These are phyloP conservation scores for Buddleja alternifolia DNA, from an alignment of 257 asterid species.

Conservation along the genomic window DNA sequence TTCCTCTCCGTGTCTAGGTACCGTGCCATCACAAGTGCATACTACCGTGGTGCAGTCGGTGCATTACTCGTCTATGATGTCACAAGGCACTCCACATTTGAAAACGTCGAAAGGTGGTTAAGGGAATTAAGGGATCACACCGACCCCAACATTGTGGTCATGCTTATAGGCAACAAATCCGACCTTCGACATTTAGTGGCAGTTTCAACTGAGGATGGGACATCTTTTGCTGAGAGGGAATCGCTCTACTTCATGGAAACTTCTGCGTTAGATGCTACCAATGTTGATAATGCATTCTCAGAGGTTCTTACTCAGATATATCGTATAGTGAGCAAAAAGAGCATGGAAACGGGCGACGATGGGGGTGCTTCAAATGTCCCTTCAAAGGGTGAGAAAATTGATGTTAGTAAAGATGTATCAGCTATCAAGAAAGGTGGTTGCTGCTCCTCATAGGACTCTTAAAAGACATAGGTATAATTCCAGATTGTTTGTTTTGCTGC, in stretches of 20 bases:
- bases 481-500: conserved; percentile 3
- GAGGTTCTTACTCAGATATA: conserved; percentile 80
- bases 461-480: background rate
- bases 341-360: conserved; percentile 65
- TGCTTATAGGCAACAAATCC: conserved; percentile 88
- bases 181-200: conserved; percentile 88
- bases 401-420: conserved; percentile 70
- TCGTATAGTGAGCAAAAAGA: conserved; percentile 69
- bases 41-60: conserved; percentile 89
- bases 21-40: conserved; percentile 90
- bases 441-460: conserved; percentile 56
- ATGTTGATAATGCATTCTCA: conserved; percentile 73
- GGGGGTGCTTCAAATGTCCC: conserved; percentile 52
- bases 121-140: conserved; percentile 80
- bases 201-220: conserved; percentile 72
- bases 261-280: conserved; percentile 78
- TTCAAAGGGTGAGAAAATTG: conserved; percentile 75
- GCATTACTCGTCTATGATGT: conserved; percentile 86
- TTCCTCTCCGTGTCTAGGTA: conserved; percentile 45
- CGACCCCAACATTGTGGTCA: conserved; percentile 78
- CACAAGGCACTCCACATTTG: conserved; percentile 80
- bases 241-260: conserved; percentile 90
- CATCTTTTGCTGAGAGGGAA: conserved; percentile 75
- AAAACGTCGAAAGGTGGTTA: conserved; percentile 76
- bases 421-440: conserved; percentile 70